Evolutionary conservation across 257 asterid genomes (phyloP).

Genomic region (Marsdenia floribunda): DNA sequence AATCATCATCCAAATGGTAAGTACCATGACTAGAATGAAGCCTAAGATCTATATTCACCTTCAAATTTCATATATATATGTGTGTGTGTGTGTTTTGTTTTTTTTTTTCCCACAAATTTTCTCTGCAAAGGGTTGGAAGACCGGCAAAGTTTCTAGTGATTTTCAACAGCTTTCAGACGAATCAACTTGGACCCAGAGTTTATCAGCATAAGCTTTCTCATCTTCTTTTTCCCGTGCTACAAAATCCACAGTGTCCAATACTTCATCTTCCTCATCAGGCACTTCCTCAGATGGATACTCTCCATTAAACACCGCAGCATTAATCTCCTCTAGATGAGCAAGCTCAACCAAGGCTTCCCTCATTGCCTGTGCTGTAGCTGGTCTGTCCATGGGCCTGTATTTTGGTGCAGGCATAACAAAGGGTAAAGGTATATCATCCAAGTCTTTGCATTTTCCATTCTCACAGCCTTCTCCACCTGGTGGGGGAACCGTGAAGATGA

Average conservation of each 20-base stretch:
- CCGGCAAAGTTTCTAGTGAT: neutral
- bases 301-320: conserved; percentile 18
- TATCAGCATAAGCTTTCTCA: conserved; percentile 71
- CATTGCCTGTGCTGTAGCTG: conserved; percentile 77
- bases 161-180: conserved; percentile 23
- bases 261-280: conserved; percentile 46
- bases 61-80: too few relatives aligned
- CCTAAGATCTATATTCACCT: too few relatives aligned
- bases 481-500: conserved; percentile 64
- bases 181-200: conserved; percentile 67
- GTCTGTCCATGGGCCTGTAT: conserved; percentile 49
- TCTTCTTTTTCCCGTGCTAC: conserved; percentile 61
- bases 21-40: too few relatives aligned
- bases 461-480: conserved; percentile 22
- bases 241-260: conserved; percentile 27
- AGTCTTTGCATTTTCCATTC: conserved; percentile 26
- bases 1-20: too few relatives aligned
- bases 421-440: conserved; percentile 73
- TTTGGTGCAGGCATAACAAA: conserved; percentile 76
- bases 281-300: conserved; percentile 41
- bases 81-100: too few relatives aligned
- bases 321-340: conserved; percentile 24
- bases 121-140: neutral
- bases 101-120: too few relatives aligned
- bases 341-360: conserved; percentile 59